phyloP scores from a whole-genome alignment of 2,329 filamentous ascomycete genomes.

The Scedosporium dehoogii region DNA sequence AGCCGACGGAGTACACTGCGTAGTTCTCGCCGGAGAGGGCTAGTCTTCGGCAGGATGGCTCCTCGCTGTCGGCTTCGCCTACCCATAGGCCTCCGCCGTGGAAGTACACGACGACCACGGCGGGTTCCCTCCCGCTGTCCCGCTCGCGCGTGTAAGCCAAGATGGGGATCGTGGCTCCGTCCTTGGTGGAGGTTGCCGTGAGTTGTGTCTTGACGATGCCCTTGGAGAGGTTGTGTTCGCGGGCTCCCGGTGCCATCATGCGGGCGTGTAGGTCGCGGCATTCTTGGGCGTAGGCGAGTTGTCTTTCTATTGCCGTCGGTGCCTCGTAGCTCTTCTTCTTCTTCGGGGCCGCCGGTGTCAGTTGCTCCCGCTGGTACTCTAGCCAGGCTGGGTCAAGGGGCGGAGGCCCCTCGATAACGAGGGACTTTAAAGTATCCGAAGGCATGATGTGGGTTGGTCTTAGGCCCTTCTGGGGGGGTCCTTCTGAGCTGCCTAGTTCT shows the following conservation, averaged over 20 bases:
- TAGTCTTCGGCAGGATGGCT: constrained; percentile 34
- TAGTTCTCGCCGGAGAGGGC: constrained; percentile 14
- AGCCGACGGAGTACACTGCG: constrained; percentile 33
- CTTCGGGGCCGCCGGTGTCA: constrained; percentile 14
- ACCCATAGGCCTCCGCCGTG: constrained; percentile 38
- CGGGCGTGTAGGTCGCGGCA: constrained; percentile 26
- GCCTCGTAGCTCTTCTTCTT: constrained; percentile 18
- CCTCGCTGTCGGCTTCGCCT: constrained; percentile 39
- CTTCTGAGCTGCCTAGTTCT: no score
- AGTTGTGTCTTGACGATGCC: constrained; percentile 20
- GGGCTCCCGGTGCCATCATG: constrained; percentile 24
- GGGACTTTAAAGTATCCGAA: constrained; percentile 10
- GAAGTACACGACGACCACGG: constrained; percentile 30
- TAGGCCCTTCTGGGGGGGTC: no score
- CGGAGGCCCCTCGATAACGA: constrained; percentile 23
- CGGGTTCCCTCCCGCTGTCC: constrained; percentile 8
- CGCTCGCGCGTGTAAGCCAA: constrained; percentile 19
- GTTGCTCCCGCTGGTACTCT: constrained; percentile 22
- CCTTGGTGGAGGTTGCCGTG: constrained; percentile 21
- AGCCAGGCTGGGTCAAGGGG: constrained; percentile 30
- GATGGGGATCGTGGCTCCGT: constrained; percentile 25
- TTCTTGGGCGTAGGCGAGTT: constrained; percentile 28
- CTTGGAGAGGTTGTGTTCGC: constrained; percentile 25
- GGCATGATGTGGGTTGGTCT: neutral
- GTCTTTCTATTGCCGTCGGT: constrained; percentile 21